Conservation (phyloP, 306 rosid species). For the Glycine soja region DNA sequence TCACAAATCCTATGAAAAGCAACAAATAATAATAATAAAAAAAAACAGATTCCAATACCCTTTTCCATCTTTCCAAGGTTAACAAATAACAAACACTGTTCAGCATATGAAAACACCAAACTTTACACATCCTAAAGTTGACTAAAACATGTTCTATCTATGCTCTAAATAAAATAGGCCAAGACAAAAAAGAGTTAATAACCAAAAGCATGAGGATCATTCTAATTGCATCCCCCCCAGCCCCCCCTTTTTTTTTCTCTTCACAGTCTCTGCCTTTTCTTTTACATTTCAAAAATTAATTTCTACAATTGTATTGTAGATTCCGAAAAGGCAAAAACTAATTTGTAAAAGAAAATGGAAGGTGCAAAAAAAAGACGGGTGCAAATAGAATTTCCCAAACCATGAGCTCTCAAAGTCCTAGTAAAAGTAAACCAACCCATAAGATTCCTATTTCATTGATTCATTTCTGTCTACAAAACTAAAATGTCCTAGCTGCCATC, state of each 20-base stretch:
- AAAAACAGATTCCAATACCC: slow-evolving; percentile 46
- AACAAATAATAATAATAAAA: not conserved
- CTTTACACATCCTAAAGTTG: slow-evolving; percentile 56
- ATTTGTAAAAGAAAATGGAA: not conserved
- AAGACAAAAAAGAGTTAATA: slow-evolving; percentile 35
- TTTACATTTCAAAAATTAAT: not conserved
- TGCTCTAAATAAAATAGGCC: slow-evolving; percentile 45
- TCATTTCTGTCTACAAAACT: slow-evolving; percentile 35
- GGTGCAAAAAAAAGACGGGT: not conserved
- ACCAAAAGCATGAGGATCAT: not conserved
- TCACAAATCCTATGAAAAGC: slow-evolving; percentile 37
- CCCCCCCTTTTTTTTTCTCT: not conserved
- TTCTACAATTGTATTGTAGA: not conserved
- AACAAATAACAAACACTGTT: slow-evolving; percentile 43
- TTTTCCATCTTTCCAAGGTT: slow-evolving; percentile 47
- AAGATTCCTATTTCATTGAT: slow-evolving; percentile 29
- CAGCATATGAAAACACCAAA: slow-evolving; percentile 47
- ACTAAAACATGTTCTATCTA: slow-evolving; percentile 43
- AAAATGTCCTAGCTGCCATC: not conserved
- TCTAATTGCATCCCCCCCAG: not conserved
- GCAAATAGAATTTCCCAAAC: slow-evolving; percentile 24
- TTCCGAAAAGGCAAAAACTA: not conserved
- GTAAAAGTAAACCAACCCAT: slow-evolving; percentile 28
- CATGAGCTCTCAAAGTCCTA: slow-evolving; percentile 31
- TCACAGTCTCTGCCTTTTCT: not conserved